Conservation (phyloP, 495 filamentous ascomycete genomes). For the Rostrohypoxylon terebratum region DNA sequence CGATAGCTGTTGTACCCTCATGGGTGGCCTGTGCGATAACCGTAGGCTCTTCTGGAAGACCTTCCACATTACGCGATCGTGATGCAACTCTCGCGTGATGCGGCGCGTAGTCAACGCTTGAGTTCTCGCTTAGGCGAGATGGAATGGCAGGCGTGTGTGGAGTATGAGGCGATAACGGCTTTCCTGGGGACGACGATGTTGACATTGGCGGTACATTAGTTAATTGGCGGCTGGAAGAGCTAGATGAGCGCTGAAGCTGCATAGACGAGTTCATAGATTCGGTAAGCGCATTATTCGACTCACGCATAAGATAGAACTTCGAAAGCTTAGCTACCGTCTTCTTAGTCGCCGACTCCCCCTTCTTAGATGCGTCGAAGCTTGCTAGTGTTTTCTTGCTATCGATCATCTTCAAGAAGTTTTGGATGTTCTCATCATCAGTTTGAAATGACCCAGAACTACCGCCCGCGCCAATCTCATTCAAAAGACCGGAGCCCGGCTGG, state of each 20-base stretch:
- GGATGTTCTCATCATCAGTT: constrained; percentile 90
- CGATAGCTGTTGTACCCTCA: constrained; percentile 75
- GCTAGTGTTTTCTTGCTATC: constrained; percentile 83
- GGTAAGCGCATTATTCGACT: constrained; percentile 84
- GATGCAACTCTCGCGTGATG: constrained; percentile 39
- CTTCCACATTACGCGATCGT: constrained; percentile 32
- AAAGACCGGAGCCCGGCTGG: constrained; percentile 85
- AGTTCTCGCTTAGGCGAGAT: constrained; percentile 89
- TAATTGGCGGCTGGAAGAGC: constrained; percentile 84
- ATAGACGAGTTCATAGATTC: constrained; percentile 90
- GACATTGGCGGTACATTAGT: constrained; percentile 89
- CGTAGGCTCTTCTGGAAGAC: constrained; percentile 58
- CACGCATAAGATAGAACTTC: constrained; percentile 85
- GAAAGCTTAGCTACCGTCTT: constrained; percentile 76
- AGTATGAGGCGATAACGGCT: constrained; percentile 91
- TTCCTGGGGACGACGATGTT: constrained; percentile 84
- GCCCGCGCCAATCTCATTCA: constrained; percentile 76
- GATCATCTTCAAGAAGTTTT: constrained; percentile 88
- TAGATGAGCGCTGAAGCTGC: constrained; percentile 82
- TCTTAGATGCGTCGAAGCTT: constrained; percentile 70
- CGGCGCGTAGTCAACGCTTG: constrained; percentile 78
- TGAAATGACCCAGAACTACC: constrained; percentile 83
- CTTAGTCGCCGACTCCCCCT: constrained; percentile 69
- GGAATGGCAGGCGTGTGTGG: constrained; percentile 94
- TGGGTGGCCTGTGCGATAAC: constrained; percentile 53